phyloP scores from a whole-genome alignment of 1,284 basidiomycete species.

The Entoloma clypeatum region DNA sequence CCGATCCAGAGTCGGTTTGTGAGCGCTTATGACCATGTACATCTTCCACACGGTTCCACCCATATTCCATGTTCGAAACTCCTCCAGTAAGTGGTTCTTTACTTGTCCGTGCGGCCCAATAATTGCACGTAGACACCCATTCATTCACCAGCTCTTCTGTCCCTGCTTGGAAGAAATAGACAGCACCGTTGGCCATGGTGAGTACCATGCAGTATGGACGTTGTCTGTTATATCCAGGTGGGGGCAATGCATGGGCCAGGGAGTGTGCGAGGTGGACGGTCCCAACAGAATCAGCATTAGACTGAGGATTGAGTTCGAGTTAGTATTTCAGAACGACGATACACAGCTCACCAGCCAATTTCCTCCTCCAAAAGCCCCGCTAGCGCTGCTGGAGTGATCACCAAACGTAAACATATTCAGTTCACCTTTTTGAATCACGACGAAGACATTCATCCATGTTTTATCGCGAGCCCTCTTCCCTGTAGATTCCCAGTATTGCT shows the following conservation, averaged over 20 bases:
- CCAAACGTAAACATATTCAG: slow-evolving; percentile 95
- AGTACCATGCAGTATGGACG: slow-evolving; percentile 96
- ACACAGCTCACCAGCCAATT: slow-evolving; percentile 81
- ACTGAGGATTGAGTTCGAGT: slow-evolving; percentile 37
- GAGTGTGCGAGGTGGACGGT: slow-evolving; percentile 84
- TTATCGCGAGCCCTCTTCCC: slow-evolving; percentile 84
- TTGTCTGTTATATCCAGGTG: slow-evolving; percentile 87
- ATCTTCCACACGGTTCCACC: slow-evolving; percentile 83
- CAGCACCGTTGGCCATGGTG: slow-evolving; percentile 82
- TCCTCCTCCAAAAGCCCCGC: slow-evolving; percentile 80
- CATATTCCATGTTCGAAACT: slow-evolving; percentile 99
- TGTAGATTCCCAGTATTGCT: slow-evolving; percentile 88
- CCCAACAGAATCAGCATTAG: slow-evolving; percentile 84
- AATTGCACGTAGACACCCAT: slow-evolving; percentile 98
- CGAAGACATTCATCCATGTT: slow-evolving; percentile 90
- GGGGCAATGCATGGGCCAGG: slow-evolving; percentile 81
- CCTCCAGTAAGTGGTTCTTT: slow-evolving; percentile 93
- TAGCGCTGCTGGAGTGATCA: slow-evolving; percentile 53
- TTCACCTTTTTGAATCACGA: slow-evolving; percentile 91
- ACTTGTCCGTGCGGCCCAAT: slow-evolving; percentile 93
- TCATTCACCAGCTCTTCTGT: slow-evolving; percentile 97
- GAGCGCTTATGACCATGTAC: slow-evolving; percentile 48
- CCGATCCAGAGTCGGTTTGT: slow-evolving; percentile 53
- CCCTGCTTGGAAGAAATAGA: slow-evolving; percentile 96
- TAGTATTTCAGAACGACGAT: neutral